Evolutionary conservation across 2,329 filamentous ascomycete genomes (phyloP).

Genomic region (Penicillium oxalicum): DNA sequence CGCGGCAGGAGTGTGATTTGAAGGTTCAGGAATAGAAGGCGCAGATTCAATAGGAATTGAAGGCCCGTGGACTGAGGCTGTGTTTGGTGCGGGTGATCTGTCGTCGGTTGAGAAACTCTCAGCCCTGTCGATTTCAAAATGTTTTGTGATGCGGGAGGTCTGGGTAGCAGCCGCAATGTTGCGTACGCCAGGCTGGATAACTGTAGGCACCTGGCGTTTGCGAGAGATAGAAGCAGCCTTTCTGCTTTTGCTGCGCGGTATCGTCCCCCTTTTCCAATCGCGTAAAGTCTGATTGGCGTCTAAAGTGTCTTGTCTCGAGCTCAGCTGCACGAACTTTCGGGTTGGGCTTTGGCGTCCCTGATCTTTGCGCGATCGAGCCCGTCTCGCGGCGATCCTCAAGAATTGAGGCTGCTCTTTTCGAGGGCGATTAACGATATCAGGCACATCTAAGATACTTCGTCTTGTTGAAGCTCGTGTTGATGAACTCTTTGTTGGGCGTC

Average conservation of each 20-base stretch:
- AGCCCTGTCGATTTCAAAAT: not conserved
- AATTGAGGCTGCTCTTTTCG: conserved; percentile 46
- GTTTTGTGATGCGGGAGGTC: conserved; percentile 4
- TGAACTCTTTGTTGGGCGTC: conserved; percentile 19
- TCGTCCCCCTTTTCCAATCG: conserved; percentile 47
- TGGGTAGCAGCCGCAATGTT: conserved; percentile 3
- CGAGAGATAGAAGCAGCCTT: conserved; percentile 13
- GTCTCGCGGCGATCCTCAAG: conserved; percentile 50
- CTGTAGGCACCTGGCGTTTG: conserved; percentile 20
- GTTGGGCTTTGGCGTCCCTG: conserved; percentile 48
- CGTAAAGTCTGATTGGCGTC: conserved; percentile 48
- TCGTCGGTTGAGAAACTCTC: conserved; percentile 3
- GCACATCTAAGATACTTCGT: conserved; percentile 50
- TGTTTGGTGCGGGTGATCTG: conserved; percentile 3
- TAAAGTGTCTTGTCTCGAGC: conserved; percentile 48
- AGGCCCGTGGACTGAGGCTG: not conserved
- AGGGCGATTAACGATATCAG: conserved; percentile 27
- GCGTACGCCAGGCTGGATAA: conserved; percentile 15
- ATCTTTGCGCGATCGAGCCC: conserved; percentile 44
- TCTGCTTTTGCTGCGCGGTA: conserved; percentile 26
- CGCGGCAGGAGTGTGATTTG: not conserved
- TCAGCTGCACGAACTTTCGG: conserved; percentile 48
- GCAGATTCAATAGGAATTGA: conserved; percentile 1
- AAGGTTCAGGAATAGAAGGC: not conserved
- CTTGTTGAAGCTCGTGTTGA: conserved; percentile 19